Evolutionary conservation across 2,329 filamentous ascomycete species (phyloP).

Genomic region (Epichloe scottii): DNA sequence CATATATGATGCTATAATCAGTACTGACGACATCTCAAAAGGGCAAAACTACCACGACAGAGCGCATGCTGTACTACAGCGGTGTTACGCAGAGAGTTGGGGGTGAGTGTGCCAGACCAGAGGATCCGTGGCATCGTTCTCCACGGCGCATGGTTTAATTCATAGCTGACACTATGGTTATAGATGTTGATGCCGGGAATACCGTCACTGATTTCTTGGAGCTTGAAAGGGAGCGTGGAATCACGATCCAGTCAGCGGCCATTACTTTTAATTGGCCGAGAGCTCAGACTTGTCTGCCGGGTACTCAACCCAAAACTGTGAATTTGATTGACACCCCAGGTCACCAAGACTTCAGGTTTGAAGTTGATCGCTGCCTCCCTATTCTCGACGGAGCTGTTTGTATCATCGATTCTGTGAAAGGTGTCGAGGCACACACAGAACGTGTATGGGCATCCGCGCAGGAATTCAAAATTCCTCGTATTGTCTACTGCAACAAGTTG

Average conservation of each 20-base stretch:
- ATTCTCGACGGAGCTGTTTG: constrained; percentile 87
- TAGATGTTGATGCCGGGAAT: constrained; percentile 89
- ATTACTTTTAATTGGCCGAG: constrained; percentile 93
- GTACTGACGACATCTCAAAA: constrained; percentile 15
- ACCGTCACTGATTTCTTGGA: constrained; percentile 96
- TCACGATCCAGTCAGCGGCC: constrained; percentile 94
- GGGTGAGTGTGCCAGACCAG: constrained; percentile 26
- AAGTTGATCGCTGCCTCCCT: constrained; percentile 80
- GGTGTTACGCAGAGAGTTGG: constrained; percentile 80
- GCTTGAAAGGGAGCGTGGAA: constrained; percentile 79
- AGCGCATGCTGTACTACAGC: constrained; percentile 97
- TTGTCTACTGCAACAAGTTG: constrained; percentile 68
- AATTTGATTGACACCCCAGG: constrained; percentile 95
- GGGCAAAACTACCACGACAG: constrained; percentile 96
- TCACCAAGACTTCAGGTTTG: constrained; percentile 94
- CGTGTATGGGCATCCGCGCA: constrained; percentile 90
- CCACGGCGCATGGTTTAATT: not conserved
- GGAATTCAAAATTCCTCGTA: constrained; percentile 69
- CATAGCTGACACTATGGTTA: not conserved
- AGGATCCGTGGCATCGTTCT: not conserved
- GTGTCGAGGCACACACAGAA: constrained; percentile 93
- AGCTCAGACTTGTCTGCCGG: constrained; percentile 26
- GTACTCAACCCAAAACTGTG: constrained; percentile 49
- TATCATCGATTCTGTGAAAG: constrained; percentile 82
- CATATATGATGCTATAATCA: not conserved